phyloP scores from a whole-genome alignment of 2,329 filamentous ascomycete species.

The Nemania serpens region DNA sequence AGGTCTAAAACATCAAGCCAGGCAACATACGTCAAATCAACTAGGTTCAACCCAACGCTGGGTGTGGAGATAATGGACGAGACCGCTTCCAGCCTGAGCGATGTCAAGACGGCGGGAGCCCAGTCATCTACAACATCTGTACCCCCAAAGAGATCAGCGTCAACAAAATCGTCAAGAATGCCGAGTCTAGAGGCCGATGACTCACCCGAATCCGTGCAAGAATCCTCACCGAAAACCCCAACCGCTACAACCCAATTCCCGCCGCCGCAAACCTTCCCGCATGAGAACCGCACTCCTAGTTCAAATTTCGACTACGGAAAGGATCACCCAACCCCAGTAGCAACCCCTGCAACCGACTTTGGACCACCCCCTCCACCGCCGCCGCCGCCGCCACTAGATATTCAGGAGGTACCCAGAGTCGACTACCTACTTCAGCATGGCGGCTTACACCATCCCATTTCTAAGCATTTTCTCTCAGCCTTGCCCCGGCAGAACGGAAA shows the following conservation, averaged over 20 bases:
- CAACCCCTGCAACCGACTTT: slow-evolving; percentile 50
- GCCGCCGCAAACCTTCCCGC: slow-evolving; percentile 47
- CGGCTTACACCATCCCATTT: slow-evolving; percentile 72
- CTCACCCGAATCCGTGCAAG: slow-evolving; percentile 56
- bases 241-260: slow-evolving; percentile 59
- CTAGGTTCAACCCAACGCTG: slow-evolving; percentile 40
- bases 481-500: slow-evolving; percentile 61
- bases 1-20: slow-evolving; percentile 64
- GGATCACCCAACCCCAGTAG: slow-evolving; percentile 46
- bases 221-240: slow-evolving; percentile 65
- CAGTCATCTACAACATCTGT: slow-evolving; percentile 43
- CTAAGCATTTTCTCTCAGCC: slow-evolving; percentile 73
- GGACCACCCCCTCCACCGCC: slow-evolving; percentile 59
- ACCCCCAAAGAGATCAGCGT: slow-evolving; percentile 43
- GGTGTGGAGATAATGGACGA: slow-evolving; percentile 36
- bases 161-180: slow-evolving; percentile 38
- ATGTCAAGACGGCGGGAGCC: slow-evolving; percentile 40
- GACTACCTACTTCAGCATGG: slow-evolving; percentile 93
- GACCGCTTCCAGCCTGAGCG: slow-evolving; percentile 40
- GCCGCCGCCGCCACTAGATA: slow-evolving; percentile 73
- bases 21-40: slow-evolving; percentile 55
- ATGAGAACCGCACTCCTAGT: slow-evolving; percentile 45
- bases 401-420: slow-evolving; percentile 76
- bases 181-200: slow-evolving; percentile 51
- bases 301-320: slow-evolving; percentile 44